Evolutionary conservation across 192 early-diverging fungal genomes (phyloP), one percentile per base, ranked within the genome.

Genomic region (Backusella sp.): DNA sequence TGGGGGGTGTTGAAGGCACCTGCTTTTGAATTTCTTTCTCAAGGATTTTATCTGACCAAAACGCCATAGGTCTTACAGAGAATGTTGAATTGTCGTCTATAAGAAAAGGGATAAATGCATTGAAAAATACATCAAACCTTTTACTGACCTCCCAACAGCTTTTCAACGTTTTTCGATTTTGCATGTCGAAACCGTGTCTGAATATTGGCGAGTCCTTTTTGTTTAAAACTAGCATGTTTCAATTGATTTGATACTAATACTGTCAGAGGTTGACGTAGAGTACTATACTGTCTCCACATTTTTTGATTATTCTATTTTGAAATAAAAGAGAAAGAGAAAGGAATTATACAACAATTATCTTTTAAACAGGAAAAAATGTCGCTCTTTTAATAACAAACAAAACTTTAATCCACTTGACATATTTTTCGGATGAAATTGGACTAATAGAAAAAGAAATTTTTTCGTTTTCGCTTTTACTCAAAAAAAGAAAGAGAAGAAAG

Each of bases 41-140:
- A 5, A 75, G 35, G 7, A 85, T 49, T 28, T 80, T 82, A 72
- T 85, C 84, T 68, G 82, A 80, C 84, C 84, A 85, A 19, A 82
- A 83, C 0, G 74, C 71, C 4, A 85, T 59, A 52, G 84, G 84
- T 12, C 76, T 73, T 23, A 85, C 84, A 46, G 81, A 83, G 42
- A 72, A 83, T 1, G 70, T 65, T 66, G n/a, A 21, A 12, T 59
- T 12, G 26, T 80, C 59, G 11, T 73, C 72, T 73, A 62, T 23
- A 73, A 17, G 6, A 19, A 34, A 28, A 72, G n/a, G 15, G 7
- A 44, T 42, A 59, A 59, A 59, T 14, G 28, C 0, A 26, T 26
- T n/a, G 21, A 59, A 59, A 59, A 12, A 59, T 11, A 12, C 21
- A 23, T 12, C 12, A 26, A 26, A 26, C 9, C n/a, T 59, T 12